Conservation (phyloP, 2,329 filamentous ascomycete genomes). For the Fusarium sp. region DNA sequence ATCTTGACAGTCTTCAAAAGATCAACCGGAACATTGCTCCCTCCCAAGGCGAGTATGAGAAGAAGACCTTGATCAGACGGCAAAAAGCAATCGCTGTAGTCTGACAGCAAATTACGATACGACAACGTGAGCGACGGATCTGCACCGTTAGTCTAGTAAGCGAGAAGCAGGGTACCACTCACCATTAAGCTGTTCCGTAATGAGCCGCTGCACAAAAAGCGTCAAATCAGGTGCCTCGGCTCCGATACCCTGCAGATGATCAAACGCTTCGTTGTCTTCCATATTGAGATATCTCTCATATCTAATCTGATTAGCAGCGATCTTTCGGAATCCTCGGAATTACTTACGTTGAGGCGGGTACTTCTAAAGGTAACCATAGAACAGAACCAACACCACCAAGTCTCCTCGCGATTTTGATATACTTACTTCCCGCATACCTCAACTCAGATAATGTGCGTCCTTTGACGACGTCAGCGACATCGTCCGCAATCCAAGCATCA, state of each 20-base stretch:
- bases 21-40: conserved; percentile 37
- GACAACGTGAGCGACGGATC: conserved; percentile 28
- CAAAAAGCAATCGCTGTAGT: conserved; percentile 45
- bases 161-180: fast-evolving
- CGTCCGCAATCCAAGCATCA: conserved; percentile 32
- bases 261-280: conserved; percentile 49
- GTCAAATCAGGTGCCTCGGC: conserved; percentile 27
- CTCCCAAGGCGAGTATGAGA: conserved; percentile 42
- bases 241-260: conserved; percentile 42
- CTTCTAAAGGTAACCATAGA: conserved; percentile 49
- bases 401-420: conserved; percentile 49
- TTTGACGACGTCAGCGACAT: conserved; percentile 37
- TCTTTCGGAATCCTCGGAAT: neutral
- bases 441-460: conserved; percentile 44
- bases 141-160: neutral
- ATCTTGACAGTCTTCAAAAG: conserved; percentile 39
- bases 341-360: conserved; percentile 51
- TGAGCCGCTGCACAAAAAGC: conserved; percentile 41
- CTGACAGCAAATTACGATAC: conserved; percentile 41
- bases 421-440: conserved; percentile 50
- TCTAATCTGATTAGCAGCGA: conserved; percentile 11
- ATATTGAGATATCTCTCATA: conserved; percentile 51
- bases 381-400: conserved; percentile 47
- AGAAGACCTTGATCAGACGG: conserved; percentile 42
- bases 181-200: conserved; percentile 39